Percentiles rank a stretch among this genome's conserved stretches.
Conservation (phyloP, 2,329 filamentous ascomycete genomes). For the Oidium heveae region DNA sequence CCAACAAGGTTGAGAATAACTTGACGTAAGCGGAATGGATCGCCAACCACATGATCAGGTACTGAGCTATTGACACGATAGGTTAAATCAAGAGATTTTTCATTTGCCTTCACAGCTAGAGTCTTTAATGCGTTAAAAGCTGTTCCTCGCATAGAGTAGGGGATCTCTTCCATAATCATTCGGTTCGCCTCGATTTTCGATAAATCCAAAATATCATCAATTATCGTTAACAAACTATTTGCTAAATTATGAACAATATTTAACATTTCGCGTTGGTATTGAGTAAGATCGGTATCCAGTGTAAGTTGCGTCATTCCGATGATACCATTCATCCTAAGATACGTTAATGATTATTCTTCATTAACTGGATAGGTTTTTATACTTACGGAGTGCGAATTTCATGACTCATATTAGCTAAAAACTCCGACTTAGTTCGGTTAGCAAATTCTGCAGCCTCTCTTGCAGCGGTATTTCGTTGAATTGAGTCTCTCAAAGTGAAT, state of each 20-base stretch:
- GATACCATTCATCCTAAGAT: conserved; percentile 7
- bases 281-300: conserved; percentile 78
- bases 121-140: conserved; percentile 97
- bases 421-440: conserved; percentile 96
- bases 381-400: conserved; percentile 69
- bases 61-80: conserved; percentile 86
- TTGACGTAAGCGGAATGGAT: conserved; percentile 86
- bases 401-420: conserved; percentile 96
- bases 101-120: conserved; percentile 87
- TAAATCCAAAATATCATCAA: conserved; percentile 57
- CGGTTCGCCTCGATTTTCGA: conserved; percentile 80
- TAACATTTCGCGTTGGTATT: conserved; percentile 92
- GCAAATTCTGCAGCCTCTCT: conserved; percentile 88
- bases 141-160: conserved; percentile 77
- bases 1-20: conserved; percentile 94
- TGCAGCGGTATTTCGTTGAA: conserved; percentile 86
- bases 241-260: conserved; percentile 95
- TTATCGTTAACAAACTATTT: conserved; percentile 89
- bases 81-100: conserved; percentile 77
- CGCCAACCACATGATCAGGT: conserved; percentile 83
- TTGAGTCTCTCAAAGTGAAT: conserved; percentile 80
- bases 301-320: conserved; percentile 77
- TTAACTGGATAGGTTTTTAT: neutral
- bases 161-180: conserved; percentile 96
- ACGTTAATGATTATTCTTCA: neutral